A percentile compares a stretch with the other conserved stretches of the same genome.
phyloP scores from a whole-genome alignment of 176 grass and related monocot genomes.

The Raddia distichophylla region DNA sequence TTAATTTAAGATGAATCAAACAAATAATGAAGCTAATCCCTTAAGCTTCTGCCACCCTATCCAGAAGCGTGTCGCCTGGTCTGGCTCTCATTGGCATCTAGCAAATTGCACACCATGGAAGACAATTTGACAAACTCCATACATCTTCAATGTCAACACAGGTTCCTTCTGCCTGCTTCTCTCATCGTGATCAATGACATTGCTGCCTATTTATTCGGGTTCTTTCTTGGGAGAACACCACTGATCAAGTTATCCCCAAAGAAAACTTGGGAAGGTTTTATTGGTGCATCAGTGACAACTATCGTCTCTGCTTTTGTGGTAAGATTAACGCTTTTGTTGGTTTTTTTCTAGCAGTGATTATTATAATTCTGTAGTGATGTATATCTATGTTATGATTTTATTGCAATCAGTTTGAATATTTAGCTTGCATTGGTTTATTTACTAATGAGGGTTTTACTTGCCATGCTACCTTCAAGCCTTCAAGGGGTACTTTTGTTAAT shows the following conservation, averaged over 20 bases:
- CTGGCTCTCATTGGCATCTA: too few species aligned
- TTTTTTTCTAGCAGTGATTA: background rate
- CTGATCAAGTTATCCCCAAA: conserved; percentile 99
- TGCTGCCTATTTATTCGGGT: conserved; percentile 95
- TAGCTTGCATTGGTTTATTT: conserved; percentile 19
- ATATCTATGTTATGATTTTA: conserved; percentile 10
- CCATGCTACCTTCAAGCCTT: background rate
- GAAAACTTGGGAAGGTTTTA: conserved; percentile 99
- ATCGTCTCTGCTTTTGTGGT: conserved; percentile 96
- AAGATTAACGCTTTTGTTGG: conserved; percentile 38
- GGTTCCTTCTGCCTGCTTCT: conserved; percentile 98
- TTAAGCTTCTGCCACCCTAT: too few species aligned
- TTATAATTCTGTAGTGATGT: background rate
- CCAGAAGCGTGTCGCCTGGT: too few species aligned
- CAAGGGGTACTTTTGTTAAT: background rate
- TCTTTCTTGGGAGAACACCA: conserved; percentile 96
- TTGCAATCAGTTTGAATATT: background rate
- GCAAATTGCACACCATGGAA: too few species aligned
- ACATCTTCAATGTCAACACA: conserved; percentile 40
- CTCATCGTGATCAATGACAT: conserved; percentile 98
- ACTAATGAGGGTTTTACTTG: background rate
- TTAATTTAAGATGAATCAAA: too few species aligned
- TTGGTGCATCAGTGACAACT: conserved; percentile 95
- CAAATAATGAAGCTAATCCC: too few species aligned
- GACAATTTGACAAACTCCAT: conserved; percentile 8